phyloP scores from a whole-genome alignment of 2,329 filamentous ascomycete species.

The Penicillium olsonii region DNA sequence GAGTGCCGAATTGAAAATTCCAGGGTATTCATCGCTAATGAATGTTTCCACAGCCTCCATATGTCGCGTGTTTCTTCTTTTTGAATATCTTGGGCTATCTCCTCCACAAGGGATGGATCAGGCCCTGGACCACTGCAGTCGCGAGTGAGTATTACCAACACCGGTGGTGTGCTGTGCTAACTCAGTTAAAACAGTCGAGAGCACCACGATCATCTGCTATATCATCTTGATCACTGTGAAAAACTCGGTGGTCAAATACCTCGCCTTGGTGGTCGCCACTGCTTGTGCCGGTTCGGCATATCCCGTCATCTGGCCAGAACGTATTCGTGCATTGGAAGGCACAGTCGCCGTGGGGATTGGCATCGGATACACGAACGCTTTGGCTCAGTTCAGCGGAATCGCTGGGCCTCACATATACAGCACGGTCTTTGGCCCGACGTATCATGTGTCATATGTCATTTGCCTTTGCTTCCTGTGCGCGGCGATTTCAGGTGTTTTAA shows the following conservation, averaged over 20 bases:
- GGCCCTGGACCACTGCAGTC: slow-evolving; percentile 42
- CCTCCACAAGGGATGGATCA: slow-evolving; percentile 39
- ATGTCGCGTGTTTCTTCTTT: slow-evolving; percentile 41
- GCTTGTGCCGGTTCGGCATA: slow-evolving; percentile 45
- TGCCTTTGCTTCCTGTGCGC: slow-evolving; percentile 36
- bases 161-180: slow-evolving; percentile 8
- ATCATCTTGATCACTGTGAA: slow-evolving; percentile 40
- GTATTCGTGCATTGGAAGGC: slow-evolving; percentile 44
- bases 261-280: slow-evolving; percentile 38
- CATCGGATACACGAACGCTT: slow-evolving; percentile 47
- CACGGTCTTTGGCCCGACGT: slow-evolving; percentile 43
- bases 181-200: slow-evolving; percentile 30
- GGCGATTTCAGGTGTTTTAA: slow-evolving; percentile 29
- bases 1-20: slow-evolving; percentile 3
- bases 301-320: slow-evolving; percentile 49
- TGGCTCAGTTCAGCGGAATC: slow-evolving; percentile 47
- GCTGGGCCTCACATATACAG: slow-evolving; percentile 45
- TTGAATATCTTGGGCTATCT: slow-evolving; percentile 38
- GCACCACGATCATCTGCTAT: slow-evolving; percentile 42
- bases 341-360: slow-evolving; percentile 44
- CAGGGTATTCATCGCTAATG: background rate
- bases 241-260: slow-evolving; percentile 39
- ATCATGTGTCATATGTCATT: slow-evolving; percentile 40
- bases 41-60: slow-evolving; percentile 34
- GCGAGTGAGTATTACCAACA: slow-evolving; percentile 31